These are phyloP conservation scores for Pneumocystis murina DNA, from an alignment of 1,139 yeast species.

Conservation along the genomic window DNA sequence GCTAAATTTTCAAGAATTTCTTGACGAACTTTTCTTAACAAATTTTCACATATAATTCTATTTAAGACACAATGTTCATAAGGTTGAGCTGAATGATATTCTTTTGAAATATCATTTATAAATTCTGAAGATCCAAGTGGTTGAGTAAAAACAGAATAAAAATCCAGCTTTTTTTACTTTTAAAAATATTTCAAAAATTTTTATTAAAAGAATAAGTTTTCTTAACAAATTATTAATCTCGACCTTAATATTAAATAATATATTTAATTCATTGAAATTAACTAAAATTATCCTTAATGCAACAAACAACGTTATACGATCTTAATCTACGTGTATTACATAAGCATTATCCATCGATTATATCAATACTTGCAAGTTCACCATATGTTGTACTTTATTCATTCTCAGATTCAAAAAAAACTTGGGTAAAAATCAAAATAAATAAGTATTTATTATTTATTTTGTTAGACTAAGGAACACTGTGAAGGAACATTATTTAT, in stretches of 20 bases:
- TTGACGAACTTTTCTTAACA: slow-evolving; percentile 61
- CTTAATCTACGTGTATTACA: neutral
- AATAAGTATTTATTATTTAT: neutral
- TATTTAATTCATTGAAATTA: no score
- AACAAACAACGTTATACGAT: neutral
- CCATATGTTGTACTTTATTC: neutral
- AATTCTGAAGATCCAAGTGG: neutral
- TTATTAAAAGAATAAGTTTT: no score
- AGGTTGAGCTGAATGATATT: slow-evolving; percentile 33
- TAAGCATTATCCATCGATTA: neutral
- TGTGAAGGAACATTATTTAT: neutral
- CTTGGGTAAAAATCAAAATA: neutral
- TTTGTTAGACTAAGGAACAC: neutral
- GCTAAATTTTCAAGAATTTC: slow-evolving; percentile 75
- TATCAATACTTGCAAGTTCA: neutral
- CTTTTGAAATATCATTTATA: neutral
- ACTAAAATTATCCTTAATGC: neutral
- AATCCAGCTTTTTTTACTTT: neutral
- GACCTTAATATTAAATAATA: no score
- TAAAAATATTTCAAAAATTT: no score
- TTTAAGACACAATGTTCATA: slow-evolving; percentile 80
- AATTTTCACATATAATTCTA: slow-evolving; percentile 56
- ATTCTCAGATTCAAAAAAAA: neutral
- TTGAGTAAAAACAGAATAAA: neutral
- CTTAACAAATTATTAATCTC: no score